phyloP scores from a whole-genome alignment of 192 early-diverging fungal species.

The Coemansia sp. region DNA sequence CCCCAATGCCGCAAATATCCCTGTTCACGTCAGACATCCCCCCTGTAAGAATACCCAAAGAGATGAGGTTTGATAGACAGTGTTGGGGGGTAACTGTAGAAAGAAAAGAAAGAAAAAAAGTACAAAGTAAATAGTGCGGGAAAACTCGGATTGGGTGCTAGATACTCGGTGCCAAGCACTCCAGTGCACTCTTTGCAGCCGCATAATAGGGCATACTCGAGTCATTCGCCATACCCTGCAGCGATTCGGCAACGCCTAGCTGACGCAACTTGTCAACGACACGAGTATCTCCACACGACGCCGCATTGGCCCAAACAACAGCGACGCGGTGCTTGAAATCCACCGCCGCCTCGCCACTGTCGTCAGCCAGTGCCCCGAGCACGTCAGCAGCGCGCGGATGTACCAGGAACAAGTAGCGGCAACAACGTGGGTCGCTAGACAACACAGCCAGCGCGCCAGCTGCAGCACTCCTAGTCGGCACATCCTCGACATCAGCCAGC shows the following conservation, averaged over 20 bases:
- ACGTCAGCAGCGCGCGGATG: conserved; percentile 40
- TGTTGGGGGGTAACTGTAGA: no score
- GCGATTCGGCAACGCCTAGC: neutral
- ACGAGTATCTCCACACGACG: conserved; percentile 24
- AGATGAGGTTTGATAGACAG: neutral
- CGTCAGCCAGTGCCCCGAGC: conserved; percentile 16
- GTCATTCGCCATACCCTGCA: conserved; percentile 29
- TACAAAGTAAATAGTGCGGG: no score
- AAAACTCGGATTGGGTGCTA: no score
- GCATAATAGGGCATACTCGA: conserved; percentile 16
- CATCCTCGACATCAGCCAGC: conserved; percentile 85
- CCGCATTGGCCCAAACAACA: conserved; percentile 46
- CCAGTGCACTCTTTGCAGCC: conserved; percentile 30
- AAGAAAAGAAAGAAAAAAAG: no score
- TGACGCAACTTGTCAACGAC: conserved; percentile 12
- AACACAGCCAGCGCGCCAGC: conserved; percentile 87
- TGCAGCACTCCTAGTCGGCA: conserved; percentile 80
- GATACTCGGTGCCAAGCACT: neutral
- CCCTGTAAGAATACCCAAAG: neutral
- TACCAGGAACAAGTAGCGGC: conserved; percentile 40
- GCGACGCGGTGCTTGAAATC: conserved; percentile 42
- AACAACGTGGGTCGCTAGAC: conserved; percentile 47
- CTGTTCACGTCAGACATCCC: neutral
- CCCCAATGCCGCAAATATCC: neutral
- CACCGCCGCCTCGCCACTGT: neutral